These are phyloP conservation scores for Pleurotus giganteus DNA, from an alignment of 768 basidiomycete genomes.

Conservation along the genomic window DNA sequence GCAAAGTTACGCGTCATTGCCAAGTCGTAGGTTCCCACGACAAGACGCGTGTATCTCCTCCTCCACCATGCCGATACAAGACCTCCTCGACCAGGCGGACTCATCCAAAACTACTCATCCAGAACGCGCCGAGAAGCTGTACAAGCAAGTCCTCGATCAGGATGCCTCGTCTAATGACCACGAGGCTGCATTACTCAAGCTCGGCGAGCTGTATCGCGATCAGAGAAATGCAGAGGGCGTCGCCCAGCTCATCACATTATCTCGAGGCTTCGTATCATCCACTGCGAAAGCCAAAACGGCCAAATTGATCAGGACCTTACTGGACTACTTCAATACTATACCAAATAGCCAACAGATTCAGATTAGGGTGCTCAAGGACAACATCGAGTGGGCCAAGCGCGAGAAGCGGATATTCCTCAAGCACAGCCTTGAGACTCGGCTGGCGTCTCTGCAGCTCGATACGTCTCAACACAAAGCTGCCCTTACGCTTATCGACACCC, in stretches of 20 bases:
- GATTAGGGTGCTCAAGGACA: slow-evolving; percentile 83
- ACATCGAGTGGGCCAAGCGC: slow-evolving; percentile 86
- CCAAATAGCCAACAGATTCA: slow-evolving; percentile 74
- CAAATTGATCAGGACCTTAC: slow-evolving; percentile 92
- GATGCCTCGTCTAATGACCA: slow-evolving; percentile 49
- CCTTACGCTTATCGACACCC: slow-evolving; percentile 74
- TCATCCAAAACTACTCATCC: slow-evolving; percentile 45
- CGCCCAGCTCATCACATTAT: slow-evolving; percentile 82
- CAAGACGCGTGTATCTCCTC: slow-evolving; percentile 28
- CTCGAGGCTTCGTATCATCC: slow-evolving; percentile 85
- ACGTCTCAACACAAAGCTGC: slow-evolving; percentile 75
- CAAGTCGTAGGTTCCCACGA: slow-evolving; percentile 25
- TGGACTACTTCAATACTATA: slow-evolving; percentile 83
- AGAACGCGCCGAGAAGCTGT: slow-evolving; percentile 67
- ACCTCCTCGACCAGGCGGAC: slow-evolving; percentile 58
- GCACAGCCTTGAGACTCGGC: slow-evolving; percentile 87
- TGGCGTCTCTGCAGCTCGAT: slow-evolving; percentile 82
- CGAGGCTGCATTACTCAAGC: slow-evolving; percentile 79
- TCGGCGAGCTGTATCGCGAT: slow-evolving; percentile 86
- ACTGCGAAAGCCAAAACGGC: slow-evolving; percentile 97
- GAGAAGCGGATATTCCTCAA: slow-evolving; percentile 97
- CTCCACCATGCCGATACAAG: slow-evolving; percentile 29
- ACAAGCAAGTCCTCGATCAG: slow-evolving; percentile 60
- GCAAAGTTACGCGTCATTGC: slow-evolving; percentile 19
- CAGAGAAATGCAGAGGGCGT: slow-evolving; percentile 82